These are phyloP conservation scores for Extremus antarcticus DNA, from an alignment of 495 filamentous ascomycete species.

Conservation along the genomic window DNA sequence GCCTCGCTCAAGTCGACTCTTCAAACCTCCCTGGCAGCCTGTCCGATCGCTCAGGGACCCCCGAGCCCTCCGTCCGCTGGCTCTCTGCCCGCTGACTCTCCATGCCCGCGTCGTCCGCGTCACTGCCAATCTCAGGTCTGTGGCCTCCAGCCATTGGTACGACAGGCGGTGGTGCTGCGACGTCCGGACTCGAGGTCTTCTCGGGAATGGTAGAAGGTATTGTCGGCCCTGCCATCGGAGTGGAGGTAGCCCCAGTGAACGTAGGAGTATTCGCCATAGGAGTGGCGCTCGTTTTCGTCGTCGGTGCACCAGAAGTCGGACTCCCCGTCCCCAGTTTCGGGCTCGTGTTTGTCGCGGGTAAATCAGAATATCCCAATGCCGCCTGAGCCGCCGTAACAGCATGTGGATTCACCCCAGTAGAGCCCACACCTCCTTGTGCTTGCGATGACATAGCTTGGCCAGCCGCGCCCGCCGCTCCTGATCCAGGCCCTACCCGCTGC, in stretches of 20 bases:
- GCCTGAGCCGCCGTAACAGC: not conserved
- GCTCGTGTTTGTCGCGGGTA: not conserved
- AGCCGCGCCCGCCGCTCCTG: slow-evolving; percentile 12
- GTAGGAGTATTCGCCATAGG: too few relatives aligned
- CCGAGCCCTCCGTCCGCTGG: not conserved
- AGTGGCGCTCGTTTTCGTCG: too few relatives aligned
- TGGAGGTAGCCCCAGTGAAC: not conserved
- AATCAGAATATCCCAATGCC: not conserved
- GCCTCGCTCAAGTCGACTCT: not conserved
- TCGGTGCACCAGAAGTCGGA: not conserved
- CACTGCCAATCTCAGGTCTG: too few relatives aligned
- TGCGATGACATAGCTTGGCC: slow-evolving; percentile 5
- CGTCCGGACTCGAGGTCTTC: not conserved
- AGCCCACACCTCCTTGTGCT: too few relatives aligned
- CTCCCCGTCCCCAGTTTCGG: not conserved
- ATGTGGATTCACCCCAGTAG: not conserved
- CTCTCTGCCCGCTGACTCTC: not conserved
- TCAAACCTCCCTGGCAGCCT: not conserved
- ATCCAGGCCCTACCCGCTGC: slow-evolving; percentile 1
- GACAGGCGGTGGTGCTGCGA: not conserved
- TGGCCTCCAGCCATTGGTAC: not conserved
- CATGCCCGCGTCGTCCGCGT: too few relatives aligned
- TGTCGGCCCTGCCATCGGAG: too few relatives aligned
- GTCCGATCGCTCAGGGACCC: not conserved
- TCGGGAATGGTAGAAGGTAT: not conserved